Base-by-base conservation (phyloP, 2,329 filamentous ascomycete genomes). In the Diaporthe citriasiana region DNA sequence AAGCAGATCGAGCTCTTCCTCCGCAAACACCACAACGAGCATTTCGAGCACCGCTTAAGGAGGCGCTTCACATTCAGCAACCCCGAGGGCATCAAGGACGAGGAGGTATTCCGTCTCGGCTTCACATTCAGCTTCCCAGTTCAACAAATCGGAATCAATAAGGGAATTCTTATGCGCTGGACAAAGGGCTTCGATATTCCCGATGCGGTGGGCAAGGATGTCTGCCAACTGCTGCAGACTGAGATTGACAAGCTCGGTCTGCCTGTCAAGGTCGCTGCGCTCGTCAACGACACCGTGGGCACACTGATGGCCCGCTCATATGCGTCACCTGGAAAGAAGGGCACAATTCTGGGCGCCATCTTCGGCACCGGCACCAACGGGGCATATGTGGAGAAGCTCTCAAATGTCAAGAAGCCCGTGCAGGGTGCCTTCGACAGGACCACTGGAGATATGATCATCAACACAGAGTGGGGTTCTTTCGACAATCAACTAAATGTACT, bases 111-210 rank as follows among this genome's bases (percentile, higher is more conserved):
- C 85, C 94, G 95, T 79, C 88, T 99, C 55, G 97, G 97, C n/a
- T 99, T 99, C 85, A 99, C 97, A 70, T 99, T 99, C 85, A 97
- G 94, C 82, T 99, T 98, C 86, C 97, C 97, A 3, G 95, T 98
- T 51, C 91, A 97, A 82, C 97, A 99, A 83, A 88, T 94, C 73
- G 95, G 95, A 51, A 98, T 99, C 82, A 98, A 98, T 88, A 96
- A 95, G 85, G 97, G 97, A 75, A 93, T 92, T 73, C 88, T 99
- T 71, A 97, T 98, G 84, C 92, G 97, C 78, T 99, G 97, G 97
- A 99, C 97, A 73, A 99, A 99, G 87, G 97, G 97, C 70, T 99
- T 98, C 82, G 95, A 98, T 82, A 98, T 99, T 78, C 90, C 92
- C n/a, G 97, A 98, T 81, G 94, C 95, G 1, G 84, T 99, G 74